Conservation (phyloP, 2,329 filamentous ascomycete species). For the Fusarium mexicanum region DNA sequence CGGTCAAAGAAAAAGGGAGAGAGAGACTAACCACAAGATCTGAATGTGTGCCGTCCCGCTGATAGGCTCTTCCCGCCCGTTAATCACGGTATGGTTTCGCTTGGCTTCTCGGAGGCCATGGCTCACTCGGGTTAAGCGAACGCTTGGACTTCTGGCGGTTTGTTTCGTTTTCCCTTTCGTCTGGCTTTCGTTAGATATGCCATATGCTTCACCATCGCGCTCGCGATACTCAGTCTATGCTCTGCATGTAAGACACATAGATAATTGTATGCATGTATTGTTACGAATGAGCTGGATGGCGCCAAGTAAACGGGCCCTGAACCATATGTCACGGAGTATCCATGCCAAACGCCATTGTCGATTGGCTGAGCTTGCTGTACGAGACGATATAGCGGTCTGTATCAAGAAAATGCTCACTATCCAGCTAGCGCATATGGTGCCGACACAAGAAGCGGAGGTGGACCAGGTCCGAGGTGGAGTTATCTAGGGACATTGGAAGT, state of each 20-base stretch:
- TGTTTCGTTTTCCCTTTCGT: constrained; percentile 20
- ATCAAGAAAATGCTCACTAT: constrained; percentile 8
- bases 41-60: constrained; percentile 34
- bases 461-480: constrained; percentile 30
- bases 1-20: neutral
- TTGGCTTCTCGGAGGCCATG: constrained; percentile 18
- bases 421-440: neutral
- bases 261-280: neutral
- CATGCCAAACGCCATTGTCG: neutral
- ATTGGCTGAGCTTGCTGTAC: constrained; percentile 1
- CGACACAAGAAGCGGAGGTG: constrained; percentile 1
- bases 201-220: constrained; percentile 16
- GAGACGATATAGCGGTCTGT: constrained; percentile 24
- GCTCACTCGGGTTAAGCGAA: constrained; percentile 18
- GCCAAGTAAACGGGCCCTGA: neutral
- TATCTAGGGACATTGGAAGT: neutral
- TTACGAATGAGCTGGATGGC: neutral
- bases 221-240: neutral
- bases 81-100: constrained; percentile 12
- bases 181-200: constrained; percentile 5
- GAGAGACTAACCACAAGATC: constrained; percentile 24
- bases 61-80: constrained; percentile 37
- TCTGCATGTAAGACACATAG: neutral
- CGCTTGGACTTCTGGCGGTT: constrained; percentile 25
- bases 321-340: neutral